Base-by-base conservation (phyloP, 1,284 basidiomycete genomes). In the Sporisorium reilianum region DNA sequence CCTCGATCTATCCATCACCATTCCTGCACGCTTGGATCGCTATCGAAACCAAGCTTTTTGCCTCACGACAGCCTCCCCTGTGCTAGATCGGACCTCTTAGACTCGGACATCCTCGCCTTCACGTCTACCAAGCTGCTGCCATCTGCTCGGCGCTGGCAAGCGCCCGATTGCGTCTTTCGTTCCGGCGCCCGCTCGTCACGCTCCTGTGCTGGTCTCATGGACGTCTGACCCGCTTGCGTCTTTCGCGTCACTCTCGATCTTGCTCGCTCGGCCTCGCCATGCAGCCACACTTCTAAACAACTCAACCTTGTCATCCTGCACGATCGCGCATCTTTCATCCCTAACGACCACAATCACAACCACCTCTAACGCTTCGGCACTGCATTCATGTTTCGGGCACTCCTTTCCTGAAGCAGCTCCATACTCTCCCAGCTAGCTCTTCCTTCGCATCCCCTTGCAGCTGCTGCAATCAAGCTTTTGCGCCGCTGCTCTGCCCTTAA, bases 281-380 rank as follows among this genome's bases (percentile, higher is more conserved):
- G 54, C 42, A 25, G 30, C 30, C 34, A 46, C 54, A 34, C 54
- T 55, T 32, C 54, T 55, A 32, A 55, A 32, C 44, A 23, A 18
- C 23, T 12, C 2, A 7, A 8, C 32, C 20, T 34, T 11, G 12
- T n/a, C 38, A 25, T 36, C 30, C 22, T 36, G 41, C 30, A 55
- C 32, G 12, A 46, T 28, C 32, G 18, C 44, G 32, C 30, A 38
- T 14, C 16, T 26, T 20, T 30, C 42, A 34, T 12, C n/a, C 26
- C 5, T 46, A 45, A 55, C 54, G 42, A 55, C 44, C 54, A 36
- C n/a, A 32, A 34, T 34, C 30, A 55, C 53, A 41, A 55, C 41
- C 20, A 20, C 7, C 20, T 8, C 32, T 50, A 2, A 50, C 49
- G 20, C 6, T 18, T 10, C 28, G 11, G 5, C 49, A 2, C 32